Evolutionary conservation across 306 rosid genomes (phyloP).

Genomic region (Vachellia pachyceras): DNA sequence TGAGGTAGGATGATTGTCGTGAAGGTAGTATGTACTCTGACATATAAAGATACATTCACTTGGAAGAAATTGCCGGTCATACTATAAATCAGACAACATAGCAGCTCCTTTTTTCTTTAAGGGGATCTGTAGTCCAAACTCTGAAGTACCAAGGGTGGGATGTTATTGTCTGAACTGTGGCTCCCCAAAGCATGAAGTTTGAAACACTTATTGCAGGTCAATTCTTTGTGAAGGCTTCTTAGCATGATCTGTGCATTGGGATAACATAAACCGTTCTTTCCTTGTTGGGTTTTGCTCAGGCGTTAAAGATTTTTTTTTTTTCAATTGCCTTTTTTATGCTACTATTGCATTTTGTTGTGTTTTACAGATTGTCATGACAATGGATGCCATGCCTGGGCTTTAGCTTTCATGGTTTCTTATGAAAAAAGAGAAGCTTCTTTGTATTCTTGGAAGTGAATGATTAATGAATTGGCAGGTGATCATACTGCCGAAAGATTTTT

Average conservation of each 20-base stretch:
- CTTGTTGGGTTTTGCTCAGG: not conserved
- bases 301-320: not conserved
- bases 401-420: conserved; percentile 11
- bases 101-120: not conserved
- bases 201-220: not conserved
- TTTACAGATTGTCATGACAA: not conserved
- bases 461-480: conserved; percentile 11
- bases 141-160: not conserved
- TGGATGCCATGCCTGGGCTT: conserved; percentile 14
- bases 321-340: not conserved
- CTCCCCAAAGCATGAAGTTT: not conserved
- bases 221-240: not conserved
- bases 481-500: conserved; percentile 1
- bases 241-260: not conserved
- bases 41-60: not conserved
- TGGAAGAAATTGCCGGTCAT: conserved; percentile 1
- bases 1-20: not conserved
- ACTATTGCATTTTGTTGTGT: not conserved
- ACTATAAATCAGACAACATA: not conserved
- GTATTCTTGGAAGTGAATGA: conserved; percentile 5
- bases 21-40: not conserved
- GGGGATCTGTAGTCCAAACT: conserved; percentile 8
- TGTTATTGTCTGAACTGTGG: not conserved
- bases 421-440: not conserved
- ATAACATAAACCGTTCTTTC: not conserved